These are phyloP conservation scores for Scutellaria galericulata DNA, from an alignment of 257 asterid species.

Conservation along the genomic window DNA sequence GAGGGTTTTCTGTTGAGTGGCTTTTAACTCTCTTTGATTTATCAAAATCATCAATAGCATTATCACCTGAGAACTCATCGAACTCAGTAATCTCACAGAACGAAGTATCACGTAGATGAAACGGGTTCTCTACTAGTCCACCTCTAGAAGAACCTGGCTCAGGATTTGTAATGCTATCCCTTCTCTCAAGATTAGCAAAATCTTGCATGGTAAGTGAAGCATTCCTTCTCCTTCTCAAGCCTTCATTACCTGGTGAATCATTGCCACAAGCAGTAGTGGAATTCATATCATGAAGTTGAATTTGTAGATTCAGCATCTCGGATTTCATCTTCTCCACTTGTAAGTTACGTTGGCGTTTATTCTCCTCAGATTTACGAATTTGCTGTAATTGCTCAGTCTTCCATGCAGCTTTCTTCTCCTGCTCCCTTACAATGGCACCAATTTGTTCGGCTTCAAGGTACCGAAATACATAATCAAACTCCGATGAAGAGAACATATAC, in stretches of 20 bases:
- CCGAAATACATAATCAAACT: conserved; percentile 93
- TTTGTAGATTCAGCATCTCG: conserved; percentile 96
- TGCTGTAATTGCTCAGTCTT: conserved; percentile 90
- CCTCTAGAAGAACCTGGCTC: conserved; percentile 61
- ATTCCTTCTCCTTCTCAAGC: conserved; percentile 68
- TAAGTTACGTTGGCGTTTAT: conserved; percentile 79
- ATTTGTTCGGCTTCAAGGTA: conserved; percentile 99
- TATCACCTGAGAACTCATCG: conserved; percentile 57
- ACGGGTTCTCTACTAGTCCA: conserved; percentile 52
- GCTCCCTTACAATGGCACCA: conserved; percentile 97
- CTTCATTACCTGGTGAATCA: conserved; percentile 63
- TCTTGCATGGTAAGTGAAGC: conserved; percentile 55
- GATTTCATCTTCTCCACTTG: conserved; percentile 99
- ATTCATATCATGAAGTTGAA: conserved; percentile 80
- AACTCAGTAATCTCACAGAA: conserved; percentile 72
- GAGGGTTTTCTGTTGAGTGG: conserved; percentile 69
- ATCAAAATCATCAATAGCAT: conserved; percentile 42
- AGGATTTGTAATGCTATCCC: conserved; percentile 44
- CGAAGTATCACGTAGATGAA: conserved; percentile 51
- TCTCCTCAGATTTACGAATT: conserved; percentile 90
- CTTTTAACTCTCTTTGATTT: conserved; percentile 51
- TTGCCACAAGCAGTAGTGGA: conserved; percentile 50
- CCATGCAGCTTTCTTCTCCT: conserved; percentile 99
- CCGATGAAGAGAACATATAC: conserved; percentile 94
- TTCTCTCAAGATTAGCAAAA: conserved; percentile 57